phyloP scores from a whole-genome alignment of 2,329 filamentous ascomycete species.

The Nemania bipapillata region DNA sequence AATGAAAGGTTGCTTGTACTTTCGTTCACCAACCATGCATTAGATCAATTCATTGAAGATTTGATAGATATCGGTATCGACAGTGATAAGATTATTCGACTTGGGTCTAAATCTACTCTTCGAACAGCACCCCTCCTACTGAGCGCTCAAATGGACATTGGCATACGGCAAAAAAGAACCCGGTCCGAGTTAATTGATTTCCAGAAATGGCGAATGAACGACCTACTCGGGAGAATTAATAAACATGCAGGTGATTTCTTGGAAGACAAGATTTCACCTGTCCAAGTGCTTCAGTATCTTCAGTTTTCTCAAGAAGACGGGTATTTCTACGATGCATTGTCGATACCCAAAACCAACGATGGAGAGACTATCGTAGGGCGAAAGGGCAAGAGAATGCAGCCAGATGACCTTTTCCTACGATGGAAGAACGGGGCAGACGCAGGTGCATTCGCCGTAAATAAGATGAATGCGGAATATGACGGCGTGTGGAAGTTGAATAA shows the following conservation, averaged over 20 bases:
- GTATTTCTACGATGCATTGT: constrained; percentile 67
- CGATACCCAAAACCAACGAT: constrained; percentile 57
- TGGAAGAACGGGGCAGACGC: constrained; percentile 64
- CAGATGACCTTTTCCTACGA: constrained; percentile 62
- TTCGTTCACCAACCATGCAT: constrained; percentile 74
- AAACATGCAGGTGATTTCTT: constrained; percentile 36
- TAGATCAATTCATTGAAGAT: constrained; percentile 74
- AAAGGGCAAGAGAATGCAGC: constrained; percentile 57
- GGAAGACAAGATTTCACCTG: constrained; percentile 17
- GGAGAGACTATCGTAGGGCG: constrained; percentile 61
- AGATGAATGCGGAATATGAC: constrained; percentile 44
- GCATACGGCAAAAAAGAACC: constrained; percentile 6
- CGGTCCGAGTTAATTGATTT: constrained; percentile 49
- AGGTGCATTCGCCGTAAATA: constrained; percentile 54
- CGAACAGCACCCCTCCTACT: constrained; percentile 59
- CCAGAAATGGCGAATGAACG: constrained; percentile 49
- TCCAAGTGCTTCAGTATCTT: constrained; percentile 48
- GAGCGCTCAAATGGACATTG: constrained; percentile 40
- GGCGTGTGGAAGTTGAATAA: constrained; percentile 65
- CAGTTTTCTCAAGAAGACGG: constrained; percentile 65
- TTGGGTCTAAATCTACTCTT: constrained; percentile 68
- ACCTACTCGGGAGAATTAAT: constrained; percentile 37
- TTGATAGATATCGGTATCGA: constrained; percentile 69
- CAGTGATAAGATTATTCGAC: constrained; percentile 63
- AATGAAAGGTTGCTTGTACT: constrained; percentile 68